Base-by-base conservation (phyloP, 2,329 filamentous ascomycete species). In the Beauveria australis region DNA sequence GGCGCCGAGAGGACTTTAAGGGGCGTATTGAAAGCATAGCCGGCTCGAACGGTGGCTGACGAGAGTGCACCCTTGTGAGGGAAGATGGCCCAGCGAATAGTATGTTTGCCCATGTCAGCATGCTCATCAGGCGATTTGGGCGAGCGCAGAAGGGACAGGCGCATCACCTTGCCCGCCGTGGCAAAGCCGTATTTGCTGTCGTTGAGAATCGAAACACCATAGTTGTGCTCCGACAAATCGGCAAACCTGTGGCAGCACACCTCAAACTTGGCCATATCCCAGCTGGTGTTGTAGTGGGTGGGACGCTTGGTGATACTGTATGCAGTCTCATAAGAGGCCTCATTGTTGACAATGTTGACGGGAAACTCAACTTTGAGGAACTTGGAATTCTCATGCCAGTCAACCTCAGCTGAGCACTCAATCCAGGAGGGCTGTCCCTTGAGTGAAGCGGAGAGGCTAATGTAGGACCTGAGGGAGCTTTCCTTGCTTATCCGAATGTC, bases 321-420 rank as follows among this genome's bases (percentile, higher is more conserved):
- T 69, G 96, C 92, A 8, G 91, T 96, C 74, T 99, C 94, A 73
- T 99, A 99, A 14, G 87, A 90, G 37, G 94, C 94, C 74, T 97
- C 92, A 0, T 89, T 96, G 74, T 93, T 97, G 66, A 86, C 84
- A 64, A 97, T 82, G 68, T 95, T 88, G 64, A 97, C 92, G 0
- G 94, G 93, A 76, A 99, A 99, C 73, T 99, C 94, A 55, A 97
- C 93, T 79, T 99, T 99, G 70, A 99, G 83, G 80, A 97, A 97
- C 71, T 94, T 96, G 88, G 94, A 97, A 14, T 86, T 91, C 74
- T 99, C 94, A 66, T 88, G 89, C 94, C 94, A 99, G 71, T 97
- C 91, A n/a, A 97, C 90, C 66, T 95, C 91, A 55, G 88, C 89
- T 46, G 85, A 82, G 64, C 93, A 86, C 65, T 95, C 89, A 18